Evolutionary conservation across 768 basidiomycete genomes (phyloP).

Genomic region (Suillus plorans): DNA sequence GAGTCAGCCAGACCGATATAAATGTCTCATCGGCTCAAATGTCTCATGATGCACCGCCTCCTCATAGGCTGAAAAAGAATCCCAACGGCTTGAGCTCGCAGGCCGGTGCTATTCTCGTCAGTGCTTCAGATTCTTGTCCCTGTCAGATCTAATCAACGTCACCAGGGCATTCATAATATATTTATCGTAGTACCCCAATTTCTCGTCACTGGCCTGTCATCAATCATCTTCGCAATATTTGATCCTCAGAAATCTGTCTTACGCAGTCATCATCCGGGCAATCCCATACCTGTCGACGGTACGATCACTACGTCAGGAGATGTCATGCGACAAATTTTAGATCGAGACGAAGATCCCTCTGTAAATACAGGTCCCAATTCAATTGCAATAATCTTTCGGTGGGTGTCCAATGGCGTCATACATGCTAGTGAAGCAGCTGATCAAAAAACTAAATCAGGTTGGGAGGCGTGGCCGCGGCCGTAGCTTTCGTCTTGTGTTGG

Average conservation of each 20-base stretch:
- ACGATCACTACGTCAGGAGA: constrained; percentile 11
- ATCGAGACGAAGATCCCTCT: constrained; percentile 12
- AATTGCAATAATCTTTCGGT: constrained; percentile 83
- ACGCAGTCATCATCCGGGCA: constrained; percentile 33
- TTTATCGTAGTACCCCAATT: constrained; percentile 95
- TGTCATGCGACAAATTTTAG: constrained; percentile 8
- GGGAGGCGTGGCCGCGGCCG: constrained; percentile 53
- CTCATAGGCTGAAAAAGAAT: constrained; percentile 2
- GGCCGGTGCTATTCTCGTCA: constrained; percentile 83
- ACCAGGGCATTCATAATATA: constrained; percentile 91
- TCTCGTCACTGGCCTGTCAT: constrained; percentile 82
- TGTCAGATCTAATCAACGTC: not conserved
- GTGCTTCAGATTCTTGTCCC: constrained; percentile 25
- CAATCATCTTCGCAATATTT: constrained; percentile 83
- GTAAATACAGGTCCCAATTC: constrained; percentile 49
- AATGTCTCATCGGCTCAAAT: constrained; percentile 13
- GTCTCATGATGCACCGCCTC: constrained; percentile 10
- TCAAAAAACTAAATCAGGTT: constrained; percentile 36
- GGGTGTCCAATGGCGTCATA: constrained; percentile 25
- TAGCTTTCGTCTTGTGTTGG: constrained; percentile 56
- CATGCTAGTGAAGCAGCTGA: constrained; percentile 1
- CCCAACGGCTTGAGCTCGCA: constrained; percentile 62
- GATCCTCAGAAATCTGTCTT: constrained; percentile 58
- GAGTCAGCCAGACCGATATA: constrained; percentile 48
- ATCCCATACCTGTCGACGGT: constrained; percentile 10